Base-by-base conservation (phyloP, 306 rosid genomes). In the Citrullus mucosospermus region DNA sequence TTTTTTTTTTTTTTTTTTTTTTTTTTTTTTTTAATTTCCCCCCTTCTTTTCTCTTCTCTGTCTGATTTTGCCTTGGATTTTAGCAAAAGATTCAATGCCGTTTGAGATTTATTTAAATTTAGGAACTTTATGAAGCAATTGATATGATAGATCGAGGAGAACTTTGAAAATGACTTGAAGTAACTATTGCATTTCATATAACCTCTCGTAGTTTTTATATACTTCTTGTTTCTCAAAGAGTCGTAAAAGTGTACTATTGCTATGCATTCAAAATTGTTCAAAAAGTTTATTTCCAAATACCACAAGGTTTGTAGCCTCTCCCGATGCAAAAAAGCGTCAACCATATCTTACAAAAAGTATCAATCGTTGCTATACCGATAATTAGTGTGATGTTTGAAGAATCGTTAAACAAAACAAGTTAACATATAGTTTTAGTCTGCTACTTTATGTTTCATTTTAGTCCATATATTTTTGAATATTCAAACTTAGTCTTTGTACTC, bases 11-110 rank as follows among this genome's bases (percentile, higher is more conserved):
- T 36, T 14, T 65, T 65, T 14, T 65, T 25, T 13, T 22, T 25
- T 3, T 46, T 4, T 10, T 41, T 43, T 2, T 8, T 50, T 18
- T 50, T 50, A n/a, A 22, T 22, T 22, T 22, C 22, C 22, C 22
- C 22, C 22, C 22, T 22, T 3, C 8, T 36, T 14, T 65, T 65
- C 25, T 65, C 3, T 65, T 9, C 4, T 22, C 38, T 72, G 77
- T 72, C 60, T 28, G 77, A 50, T 72, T 30, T 72, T 50, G 41
- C 6, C 20, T 72, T 72, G 77, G 77, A 72, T 50, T 72, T 68
- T 72, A 22, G 43, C 25, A 50, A 46, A 69, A 72, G 58, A 72
- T 72, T 72, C 44, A 50, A 72, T 72, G 41, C 59, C 17, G 77
- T 72, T 70, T 46, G 20, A 25, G 44, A 20, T 44, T 44, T 46